Evolutionary conservation across 139 green algal species (phyloP), one percentile per base, ranked within the genome.

Genomic region (Picochlorum sp.): DNA sequence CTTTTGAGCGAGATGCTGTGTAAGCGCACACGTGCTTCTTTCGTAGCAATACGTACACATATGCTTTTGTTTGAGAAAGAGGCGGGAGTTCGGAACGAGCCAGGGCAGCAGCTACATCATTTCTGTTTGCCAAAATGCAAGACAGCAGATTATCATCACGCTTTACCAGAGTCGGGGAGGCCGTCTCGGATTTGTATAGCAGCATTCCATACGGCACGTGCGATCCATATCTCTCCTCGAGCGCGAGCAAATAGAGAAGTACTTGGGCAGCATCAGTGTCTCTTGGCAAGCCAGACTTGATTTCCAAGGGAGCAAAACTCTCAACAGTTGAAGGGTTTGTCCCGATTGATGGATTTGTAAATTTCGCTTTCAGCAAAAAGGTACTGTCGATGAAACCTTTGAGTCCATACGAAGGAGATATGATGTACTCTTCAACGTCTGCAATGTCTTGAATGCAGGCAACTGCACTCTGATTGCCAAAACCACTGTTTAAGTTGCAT

Each of bases 381-480:
- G 80, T 90, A 6, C 85, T 86, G 67, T 98, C 92, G 3, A 98
- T 76, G 65, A 88, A 82, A 16, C 92, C 92, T 70, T 98, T 97
- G 14, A 98, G 66, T 20, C 92, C 92, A 56, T 83, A 95, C 57
- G 69, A 76, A 8, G 92, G 90, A 16, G 88, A 83, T 81, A 86
- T 95, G 1, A 98, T 84, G 56, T 68, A 85, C 72, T 98, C 92
- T 70, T 98, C 92, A 38, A 98, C 97, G 76, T 98, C 92, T 13
- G 85, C 45, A 8, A 98, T 81, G 30, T 87, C 74, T 11, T 56
- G 24, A 2, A 88, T 23, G 69, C 47, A 54, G 15, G 47, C 47
- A 23, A 26, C 6, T 13, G n/a, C 26, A 58, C 61, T 47, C 47
- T 44, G 14, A 21, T 34, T 32, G n/a, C 20, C 51, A 59, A 32